Conservation (phyloP, 495 filamentous ascomycete species). For the Pyronema omphalodes region DNA sequence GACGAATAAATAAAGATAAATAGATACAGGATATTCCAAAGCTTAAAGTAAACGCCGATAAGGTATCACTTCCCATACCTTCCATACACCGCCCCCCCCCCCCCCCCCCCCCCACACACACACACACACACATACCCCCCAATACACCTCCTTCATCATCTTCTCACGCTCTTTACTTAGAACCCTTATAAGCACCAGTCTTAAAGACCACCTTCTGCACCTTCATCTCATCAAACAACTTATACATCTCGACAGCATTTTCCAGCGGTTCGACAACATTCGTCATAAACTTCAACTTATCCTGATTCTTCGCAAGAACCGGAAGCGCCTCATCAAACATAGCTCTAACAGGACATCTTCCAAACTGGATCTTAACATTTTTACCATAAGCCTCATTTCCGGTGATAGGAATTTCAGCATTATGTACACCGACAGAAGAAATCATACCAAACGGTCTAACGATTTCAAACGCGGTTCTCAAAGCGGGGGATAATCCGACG, state of each 20-base stretch:
- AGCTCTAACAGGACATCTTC: slow-evolving; percentile 75
- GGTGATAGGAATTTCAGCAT: slow-evolving; percentile 75
- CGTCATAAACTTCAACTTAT: slow-evolving; percentile 53
- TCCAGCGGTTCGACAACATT: slow-evolving; percentile 83
- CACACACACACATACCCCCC: too few species aligned
- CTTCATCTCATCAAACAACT: slow-evolving; percentile 82
- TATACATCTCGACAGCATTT: slow-evolving; percentile 72
- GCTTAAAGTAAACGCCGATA: too few species aligned
- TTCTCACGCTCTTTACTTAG: too few species aligned
- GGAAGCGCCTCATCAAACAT: slow-evolving; percentile 64
- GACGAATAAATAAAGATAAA: too few species aligned
- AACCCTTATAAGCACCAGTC: neutral
- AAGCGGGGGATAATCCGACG: slow-evolving; percentile 66
- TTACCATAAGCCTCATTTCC: slow-evolving; percentile 69
- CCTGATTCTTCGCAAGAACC: slow-evolving; percentile 37
- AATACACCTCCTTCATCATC: too few species aligned
- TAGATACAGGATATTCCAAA: too few species aligned
- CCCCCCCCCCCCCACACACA: too few species aligned
- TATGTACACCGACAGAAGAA: slow-evolving; percentile 82
- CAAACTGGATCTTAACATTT: slow-evolving; percentile 84
- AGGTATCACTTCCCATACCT: too few species aligned
- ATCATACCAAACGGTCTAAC: slow-evolving; percentile 76
- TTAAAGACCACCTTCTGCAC: slow-evolving; percentile 65
- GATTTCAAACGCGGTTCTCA: slow-evolving; percentile 69
- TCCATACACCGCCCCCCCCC: too few species aligned